These are phyloP conservation scores for Seminavis robusta DNA, from an alignment of 108 stramenopile genomes.

Conservation along the genomic window DNA sequence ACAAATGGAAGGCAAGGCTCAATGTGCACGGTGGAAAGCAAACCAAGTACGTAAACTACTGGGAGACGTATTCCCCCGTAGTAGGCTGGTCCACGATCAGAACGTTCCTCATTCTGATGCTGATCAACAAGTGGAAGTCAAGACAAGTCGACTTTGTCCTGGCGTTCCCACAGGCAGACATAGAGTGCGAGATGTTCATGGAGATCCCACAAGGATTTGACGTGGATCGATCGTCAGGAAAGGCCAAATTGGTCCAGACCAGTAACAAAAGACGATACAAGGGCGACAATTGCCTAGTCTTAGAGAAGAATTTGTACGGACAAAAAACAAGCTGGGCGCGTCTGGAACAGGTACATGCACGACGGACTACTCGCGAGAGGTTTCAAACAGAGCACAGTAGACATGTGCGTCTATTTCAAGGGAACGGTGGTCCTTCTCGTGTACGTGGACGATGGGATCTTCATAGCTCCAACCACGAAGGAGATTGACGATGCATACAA, in stretches of 20 bases:
- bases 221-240: constrained; percentile 1
- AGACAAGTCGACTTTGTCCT: constrained; percentile 42
- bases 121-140: constrained; percentile 27
- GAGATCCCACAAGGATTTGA: constrained; percentile 38
- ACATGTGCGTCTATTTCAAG: constrained; percentile 36
- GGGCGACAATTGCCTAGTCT: constrained; percentile 6
- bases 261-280: constrained; percentile 13
- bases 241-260: constrained; percentile 30
- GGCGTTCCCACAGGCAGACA: constrained; percentile 41
- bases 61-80: constrained; percentile 50
- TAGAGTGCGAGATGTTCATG: constrained; percentile 39
- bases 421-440: constrained; percentile 24
- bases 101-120: constrained; percentile 15
- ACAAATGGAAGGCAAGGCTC: constrained; percentile 25
- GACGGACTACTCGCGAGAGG: constrained; percentile 6
- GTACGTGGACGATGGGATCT: constrained; percentile 31
- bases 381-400: constrained; percentile 20
- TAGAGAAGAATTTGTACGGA: constrained; percentile 37
- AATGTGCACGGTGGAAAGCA: constrained; percentile 29
- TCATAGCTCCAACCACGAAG: no score
- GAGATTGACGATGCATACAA: constrained; percentile 11
- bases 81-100: constrained; percentile 36
- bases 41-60: constrained; percentile 25
- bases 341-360: constrained; percentile 24
- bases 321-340: constrained; percentile 25